A percentile compares a stretch with the other conserved stretches of the same genome.
These are phyloP conservation scores for Handroanthus guayacan DNA, from an alignment of 257 asterid genomes.

Conservation along the genomic window DNA sequence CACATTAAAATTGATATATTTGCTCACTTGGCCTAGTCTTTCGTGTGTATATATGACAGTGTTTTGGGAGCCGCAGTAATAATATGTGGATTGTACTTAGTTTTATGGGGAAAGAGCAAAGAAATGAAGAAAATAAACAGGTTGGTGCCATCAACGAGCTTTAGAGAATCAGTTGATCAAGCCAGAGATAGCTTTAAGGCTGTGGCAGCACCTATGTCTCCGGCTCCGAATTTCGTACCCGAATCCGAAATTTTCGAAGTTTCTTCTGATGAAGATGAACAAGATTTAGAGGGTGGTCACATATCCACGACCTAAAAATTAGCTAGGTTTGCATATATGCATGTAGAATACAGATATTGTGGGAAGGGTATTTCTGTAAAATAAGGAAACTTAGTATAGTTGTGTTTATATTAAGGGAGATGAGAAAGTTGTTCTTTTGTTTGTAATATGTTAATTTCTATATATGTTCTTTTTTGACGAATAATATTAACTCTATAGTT, in stretches of 20 bases:
- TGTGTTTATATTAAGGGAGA: no score
- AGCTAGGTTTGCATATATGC: no score
- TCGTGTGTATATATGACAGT: conserved; percentile 34
- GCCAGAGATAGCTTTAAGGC: conserved; percentile 28
- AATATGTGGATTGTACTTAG: conserved; percentile 59
- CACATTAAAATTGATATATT: background rate
- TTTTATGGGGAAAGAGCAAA: conserved; percentile 71
- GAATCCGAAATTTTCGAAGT: background rate
- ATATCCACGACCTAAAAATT: background rate
- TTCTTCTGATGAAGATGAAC: conserved; percentile 25
- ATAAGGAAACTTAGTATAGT: no score
- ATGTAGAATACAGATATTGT: no score
- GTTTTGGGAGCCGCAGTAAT: conserved; percentile 64
- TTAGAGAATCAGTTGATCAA: background rate
- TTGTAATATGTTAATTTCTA: no score
- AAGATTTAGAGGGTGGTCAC: conserved; percentile 38
- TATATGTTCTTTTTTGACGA: no score
- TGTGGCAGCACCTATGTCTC: conserved; percentile 22
- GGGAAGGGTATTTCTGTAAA: no score
- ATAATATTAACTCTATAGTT: no score
- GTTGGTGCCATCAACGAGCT: conserved; percentile 41
- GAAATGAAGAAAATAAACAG: conserved; percentile 53
- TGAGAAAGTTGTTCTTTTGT: no score
- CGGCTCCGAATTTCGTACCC: conserved; percentile 42
- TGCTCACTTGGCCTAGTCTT: background rate